A percentile compares a stretch with the other conserved stretches of the same genome.
These are phyloP conservation scores for Pulveroboletus sp. DNA, from an alignment of 768 basidiomycete genomes.

Conservation along the genomic window DNA sequence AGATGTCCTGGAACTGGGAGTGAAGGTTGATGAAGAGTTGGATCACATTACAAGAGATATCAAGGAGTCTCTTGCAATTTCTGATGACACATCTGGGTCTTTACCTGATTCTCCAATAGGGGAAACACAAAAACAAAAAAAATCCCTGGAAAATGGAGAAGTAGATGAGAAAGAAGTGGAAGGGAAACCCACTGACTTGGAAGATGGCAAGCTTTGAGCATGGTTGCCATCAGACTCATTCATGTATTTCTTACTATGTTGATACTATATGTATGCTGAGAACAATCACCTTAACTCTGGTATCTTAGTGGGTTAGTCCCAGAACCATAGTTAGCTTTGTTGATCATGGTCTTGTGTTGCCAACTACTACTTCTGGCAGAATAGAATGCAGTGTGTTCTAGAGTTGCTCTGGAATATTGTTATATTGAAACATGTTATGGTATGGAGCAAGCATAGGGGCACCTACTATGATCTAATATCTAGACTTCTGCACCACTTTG, in stretches of 20 bases:
- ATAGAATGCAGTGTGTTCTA: neutral
- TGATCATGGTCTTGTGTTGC: neutral
- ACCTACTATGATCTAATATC: neutral
- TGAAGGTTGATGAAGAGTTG: slow-evolving; percentile 20
- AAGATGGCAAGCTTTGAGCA: slow-evolving; percentile 8
- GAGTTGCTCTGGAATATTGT: no score
- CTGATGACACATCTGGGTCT: slow-evolving; percentile 2
- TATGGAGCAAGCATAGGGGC: no score
- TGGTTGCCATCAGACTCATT: no score
- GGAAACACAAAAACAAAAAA: neutral
- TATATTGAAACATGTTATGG: no score
- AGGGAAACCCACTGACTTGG: neutral
- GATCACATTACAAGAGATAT: slow-evolving; percentile 25
- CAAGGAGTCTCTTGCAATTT: slow-evolving; percentile 19
- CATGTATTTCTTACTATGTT: no score
- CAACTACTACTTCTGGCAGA: neutral
- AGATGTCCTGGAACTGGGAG: slow-evolving; percentile 5
- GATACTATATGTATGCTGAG: no score
- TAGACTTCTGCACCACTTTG: neutral
- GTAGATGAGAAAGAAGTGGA: neutral
- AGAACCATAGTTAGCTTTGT: neutral
- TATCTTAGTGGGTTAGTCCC: neutral
- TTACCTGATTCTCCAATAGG: neutral
- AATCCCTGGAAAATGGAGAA: neutral
- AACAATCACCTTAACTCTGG: no score